phyloP scores from a whole-genome alignment of 2,329 filamentous ascomycete species.

The Trichoderma sp. region DNA sequence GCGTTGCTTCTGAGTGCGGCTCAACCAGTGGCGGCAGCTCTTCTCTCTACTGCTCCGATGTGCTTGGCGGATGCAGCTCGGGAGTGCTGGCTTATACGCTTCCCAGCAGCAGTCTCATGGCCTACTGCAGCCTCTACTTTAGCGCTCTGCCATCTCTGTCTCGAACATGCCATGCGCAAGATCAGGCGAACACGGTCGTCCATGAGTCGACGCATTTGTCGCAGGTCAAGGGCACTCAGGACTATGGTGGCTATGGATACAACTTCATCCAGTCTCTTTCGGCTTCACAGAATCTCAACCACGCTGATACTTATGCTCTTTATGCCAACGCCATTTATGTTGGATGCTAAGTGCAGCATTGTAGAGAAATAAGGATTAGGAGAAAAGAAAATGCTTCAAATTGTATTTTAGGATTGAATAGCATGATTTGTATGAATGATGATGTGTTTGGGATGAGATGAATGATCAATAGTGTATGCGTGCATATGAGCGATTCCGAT shows the following conservation, averaged over 20 bases:
- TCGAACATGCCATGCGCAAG: conserved; percentile 62
- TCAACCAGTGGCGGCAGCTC: conserved; percentile 53
- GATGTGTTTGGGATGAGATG: background rate
- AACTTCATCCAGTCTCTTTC: conserved; percentile 55
- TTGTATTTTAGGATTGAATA: background rate
- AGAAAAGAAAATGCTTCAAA: background rate
- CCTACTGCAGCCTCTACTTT: conserved; percentile 66
- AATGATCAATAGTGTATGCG: background rate
- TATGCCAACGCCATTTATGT: conserved; percentile 46
- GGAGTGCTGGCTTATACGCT: conserved; percentile 66
- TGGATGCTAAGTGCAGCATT: conserved; percentile 42
- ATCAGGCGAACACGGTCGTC: conserved; percentile 66
- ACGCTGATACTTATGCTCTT: conserved; percentile 63
- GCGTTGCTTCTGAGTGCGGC: conserved; percentile 60
- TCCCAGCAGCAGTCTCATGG: conserved; percentile 57
- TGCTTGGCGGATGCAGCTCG: conserved; percentile 54
- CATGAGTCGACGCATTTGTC: conserved; percentile 69
- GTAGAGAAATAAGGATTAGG: background rate
- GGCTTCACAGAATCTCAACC: conserved; percentile 57
- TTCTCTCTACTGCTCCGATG: conserved; percentile 62
- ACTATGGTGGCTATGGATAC: conserved; percentile 61
- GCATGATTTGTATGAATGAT: background rate
- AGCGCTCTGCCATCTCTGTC: conserved; percentile 54
- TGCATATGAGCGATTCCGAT: background rate
- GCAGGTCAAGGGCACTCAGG: conserved; percentile 60